A percentile compares a stretch with the other conserved stretches of the same genome.
Conservation (phyloP, 208 protist species). For the Crithidia bombi region DNA sequence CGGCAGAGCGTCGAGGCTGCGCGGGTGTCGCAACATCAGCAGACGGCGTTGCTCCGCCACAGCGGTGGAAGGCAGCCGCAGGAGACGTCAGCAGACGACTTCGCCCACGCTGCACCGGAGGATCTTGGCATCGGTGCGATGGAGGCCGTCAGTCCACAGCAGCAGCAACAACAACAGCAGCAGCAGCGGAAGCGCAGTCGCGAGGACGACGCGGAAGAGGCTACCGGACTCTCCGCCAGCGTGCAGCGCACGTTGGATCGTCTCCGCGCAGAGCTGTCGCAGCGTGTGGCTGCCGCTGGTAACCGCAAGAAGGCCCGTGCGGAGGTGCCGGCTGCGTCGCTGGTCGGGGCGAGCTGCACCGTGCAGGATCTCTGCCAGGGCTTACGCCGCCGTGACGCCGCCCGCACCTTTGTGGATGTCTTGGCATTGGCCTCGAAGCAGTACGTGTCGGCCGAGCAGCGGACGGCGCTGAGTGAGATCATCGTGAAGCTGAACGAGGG, state of each 20-base stretch:
- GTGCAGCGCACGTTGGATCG: constrained; percentile 61
- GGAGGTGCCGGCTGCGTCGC: constrained; percentile 20
- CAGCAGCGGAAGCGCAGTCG: constrained; percentile 26
- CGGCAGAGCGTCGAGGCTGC: constrained; percentile 36
- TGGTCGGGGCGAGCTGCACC: constrained; percentile 45
- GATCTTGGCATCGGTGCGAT: not conserved
- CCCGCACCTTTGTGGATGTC: constrained; percentile 82
- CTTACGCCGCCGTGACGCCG: constrained; percentile 69
- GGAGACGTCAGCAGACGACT: constrained; percentile 14
- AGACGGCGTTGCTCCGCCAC: constrained; percentile 8
- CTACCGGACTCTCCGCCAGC: constrained; percentile 41
- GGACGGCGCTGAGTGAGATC: constrained; percentile 35
- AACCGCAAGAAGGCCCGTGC: constrained; percentile 23
- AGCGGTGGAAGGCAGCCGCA: constrained; percentile 3
- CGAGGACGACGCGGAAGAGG: constrained; percentile 18
- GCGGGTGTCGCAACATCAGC: constrained; percentile 14
- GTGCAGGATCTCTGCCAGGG: constrained; percentile 53
- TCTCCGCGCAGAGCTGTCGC: constrained; percentile 38
- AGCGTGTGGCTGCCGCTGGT: not conserved
- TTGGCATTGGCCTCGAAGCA: constrained; percentile 79
- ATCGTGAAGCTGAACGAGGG: constrained; percentile 45
- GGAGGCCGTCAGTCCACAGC: constrained; percentile 9
- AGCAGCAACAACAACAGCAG: constrained; percentile 1
- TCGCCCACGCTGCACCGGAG: constrained; percentile 9
- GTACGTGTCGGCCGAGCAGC: constrained; percentile 53